Conservation (phyloP, 225 moss, liverwort and hornwort genomes). For the Marchantia polymorpha region DNA sequence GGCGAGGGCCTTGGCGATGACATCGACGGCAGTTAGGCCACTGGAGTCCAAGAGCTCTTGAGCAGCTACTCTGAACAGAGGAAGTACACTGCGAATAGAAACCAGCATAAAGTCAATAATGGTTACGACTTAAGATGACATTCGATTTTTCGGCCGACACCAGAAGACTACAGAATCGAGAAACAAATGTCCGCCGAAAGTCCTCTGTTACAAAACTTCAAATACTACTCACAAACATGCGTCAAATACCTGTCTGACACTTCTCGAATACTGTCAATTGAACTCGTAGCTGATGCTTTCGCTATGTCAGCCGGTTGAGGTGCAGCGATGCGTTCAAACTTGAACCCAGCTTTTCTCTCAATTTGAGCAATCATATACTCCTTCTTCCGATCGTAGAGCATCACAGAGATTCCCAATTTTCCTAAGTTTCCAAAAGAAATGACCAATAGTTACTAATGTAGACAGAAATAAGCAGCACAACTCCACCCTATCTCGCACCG, state of each 20-base stretch:
- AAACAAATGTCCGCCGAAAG: not conserved
- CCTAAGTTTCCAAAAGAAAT: conserved; percentile 22
- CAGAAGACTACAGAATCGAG: not conserved
- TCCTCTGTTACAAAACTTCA: not conserved
- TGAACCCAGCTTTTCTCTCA: conserved; percentile 68
- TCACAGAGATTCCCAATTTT: conserved; percentile 75
- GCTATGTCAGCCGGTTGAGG: conserved; percentile 80
- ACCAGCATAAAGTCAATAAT: not conserved
- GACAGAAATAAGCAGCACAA: not conserved
- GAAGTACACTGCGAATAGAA: conserved; percentile 51
- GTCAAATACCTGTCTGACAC: conserved; percentile 50
- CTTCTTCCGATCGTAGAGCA: conserved; percentile 85
- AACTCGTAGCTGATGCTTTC: conserved; percentile 50
- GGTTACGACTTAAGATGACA: not conserved
- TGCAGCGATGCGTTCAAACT: conserved; percentile 60
- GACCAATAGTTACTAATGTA: too few relatives aligned
- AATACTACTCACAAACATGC: not conserved
- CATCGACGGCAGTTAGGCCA: conserved; percentile 54
- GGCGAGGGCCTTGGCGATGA: conserved; percentile 86
- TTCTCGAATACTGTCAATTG: conserved; percentile 53
- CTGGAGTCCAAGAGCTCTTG: conserved; percentile 65
- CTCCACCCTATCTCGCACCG: not conserved
- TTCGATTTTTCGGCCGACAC: not conserved
- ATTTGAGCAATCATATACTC: conserved; percentile 84
- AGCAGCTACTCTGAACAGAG: conserved; percentile 62